A percentile compares a stretch with the other conserved stretches of the same genome.
Evolutionary conservation across 805 yeast species (phyloP).

Genomic region (Starmerella stigmatis): DNA sequence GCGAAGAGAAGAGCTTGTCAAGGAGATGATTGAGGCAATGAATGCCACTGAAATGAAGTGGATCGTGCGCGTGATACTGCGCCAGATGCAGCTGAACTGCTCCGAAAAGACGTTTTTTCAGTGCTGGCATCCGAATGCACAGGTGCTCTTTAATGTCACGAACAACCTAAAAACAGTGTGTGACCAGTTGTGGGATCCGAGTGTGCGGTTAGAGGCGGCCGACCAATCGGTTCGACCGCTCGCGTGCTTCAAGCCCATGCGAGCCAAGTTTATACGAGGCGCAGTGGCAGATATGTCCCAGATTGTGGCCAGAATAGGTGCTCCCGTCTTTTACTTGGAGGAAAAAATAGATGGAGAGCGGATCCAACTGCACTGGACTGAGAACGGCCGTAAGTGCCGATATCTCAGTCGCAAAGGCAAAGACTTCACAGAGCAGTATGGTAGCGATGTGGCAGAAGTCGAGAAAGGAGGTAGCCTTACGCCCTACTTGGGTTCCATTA

Average conservation of each 20-base stretch:
- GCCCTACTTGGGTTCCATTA: slow-evolving; percentile 32
- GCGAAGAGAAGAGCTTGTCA: slow-evolving; percentile 38
- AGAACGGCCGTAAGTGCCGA: slow-evolving; percentile 4
- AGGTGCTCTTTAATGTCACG: slow-evolving; percentile 51
- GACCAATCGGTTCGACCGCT: slow-evolving; percentile 38
- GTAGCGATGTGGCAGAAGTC: slow-evolving; percentile 42
- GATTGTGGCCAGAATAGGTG: slow-evolving; percentile 28
- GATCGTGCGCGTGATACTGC: slow-evolving; percentile 56
- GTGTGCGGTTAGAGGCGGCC: slow-evolving; percentile 34
- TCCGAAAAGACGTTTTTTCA: slow-evolving; percentile 49
- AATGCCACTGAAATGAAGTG: slow-evolving; percentile 54
- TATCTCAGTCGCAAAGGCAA: slow-evolving; percentile 42
- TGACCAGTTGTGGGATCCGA: slow-evolving; percentile 44
- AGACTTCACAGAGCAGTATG: slow-evolving; percentile 55
- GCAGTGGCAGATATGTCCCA: slow-evolving; percentile 43
- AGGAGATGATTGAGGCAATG: slow-evolving; percentile 44
- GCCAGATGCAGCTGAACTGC: slow-evolving; percentile 38
- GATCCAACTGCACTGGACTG: slow-evolving; percentile 58
- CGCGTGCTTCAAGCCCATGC: slow-evolving; percentile 64
- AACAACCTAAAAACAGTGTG: slow-evolving; percentile 54
- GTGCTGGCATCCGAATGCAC: slow-evolving; percentile 73
- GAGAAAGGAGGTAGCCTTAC: slow-evolving; percentile 43
- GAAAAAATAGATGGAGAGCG: slow-evolving; percentile 94
- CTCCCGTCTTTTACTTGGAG: slow-evolving; percentile 50
- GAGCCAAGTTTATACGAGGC: slow-evolving; percentile 47